phyloP scores from a whole-genome alignment of 129 eudicot species.

The Scalesia atractyloides region DNA sequence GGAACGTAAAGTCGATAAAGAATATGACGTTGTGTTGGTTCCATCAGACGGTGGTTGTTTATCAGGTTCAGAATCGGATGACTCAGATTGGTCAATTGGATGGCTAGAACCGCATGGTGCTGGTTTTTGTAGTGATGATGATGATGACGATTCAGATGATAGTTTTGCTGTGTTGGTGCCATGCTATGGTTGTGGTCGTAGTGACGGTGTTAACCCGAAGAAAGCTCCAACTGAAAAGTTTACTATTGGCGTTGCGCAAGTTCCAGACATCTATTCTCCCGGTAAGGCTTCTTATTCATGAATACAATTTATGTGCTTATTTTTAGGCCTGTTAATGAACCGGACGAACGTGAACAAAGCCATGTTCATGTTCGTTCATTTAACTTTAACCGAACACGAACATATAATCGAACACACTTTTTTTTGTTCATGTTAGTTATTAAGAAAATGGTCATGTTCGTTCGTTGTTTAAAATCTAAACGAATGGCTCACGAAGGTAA shows the following conservation, averaged over 20 bases:
- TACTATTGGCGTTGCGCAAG: conserved; percentile 41
- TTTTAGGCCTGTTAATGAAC: too few species aligned
- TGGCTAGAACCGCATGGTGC: conserved; percentile 93
- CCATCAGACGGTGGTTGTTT: conserved; percentile 83
- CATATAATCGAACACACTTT: too few species aligned
- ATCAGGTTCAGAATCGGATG: conserved; percentile 88
- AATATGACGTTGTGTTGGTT: conserved; percentile 78
- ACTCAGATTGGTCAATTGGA: conserved; percentile 91
- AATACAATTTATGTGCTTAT: background rate
- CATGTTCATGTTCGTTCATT: too few species aligned
- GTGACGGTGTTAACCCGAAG: conserved; percentile 27
- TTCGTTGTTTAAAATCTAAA: too few species aligned
- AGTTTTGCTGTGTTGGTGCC: conserved; percentile 83
- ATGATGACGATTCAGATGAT: conserved; percentile 51
- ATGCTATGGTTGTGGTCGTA: conserved; percentile 65
- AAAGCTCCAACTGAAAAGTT: conserved; percentile 38
- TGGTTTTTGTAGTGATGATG: conserved; percentile 76
- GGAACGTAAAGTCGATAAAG: conserved; percentile 69
- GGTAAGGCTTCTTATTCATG: conserved; percentile 42
- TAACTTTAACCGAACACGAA: too few species aligned
- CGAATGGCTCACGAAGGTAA: too few species aligned
- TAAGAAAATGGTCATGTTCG: too few species aligned
- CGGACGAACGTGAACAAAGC: too few species aligned
- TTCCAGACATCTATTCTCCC: conserved; percentile 45
- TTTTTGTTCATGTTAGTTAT: too few species aligned